A percentile compares a stretch with the other conserved stretches of the same genome.
Evolutionary conservation across 768 basidiomycete genomes (phyloP).

Genomic region (Hericium coralloides): DNA sequence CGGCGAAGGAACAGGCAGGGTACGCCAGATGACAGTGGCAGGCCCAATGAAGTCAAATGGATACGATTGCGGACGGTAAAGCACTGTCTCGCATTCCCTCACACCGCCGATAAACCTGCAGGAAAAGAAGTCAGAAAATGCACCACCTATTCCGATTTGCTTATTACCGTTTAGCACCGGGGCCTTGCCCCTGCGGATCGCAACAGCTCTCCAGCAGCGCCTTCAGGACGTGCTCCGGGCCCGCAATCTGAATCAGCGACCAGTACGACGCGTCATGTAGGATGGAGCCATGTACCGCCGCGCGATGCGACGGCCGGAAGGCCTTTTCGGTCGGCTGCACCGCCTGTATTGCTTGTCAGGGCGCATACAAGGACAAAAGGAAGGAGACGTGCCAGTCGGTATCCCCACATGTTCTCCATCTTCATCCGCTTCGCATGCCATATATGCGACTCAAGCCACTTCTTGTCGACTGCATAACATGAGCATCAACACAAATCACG

Average conservation of each 20-base stretch:
- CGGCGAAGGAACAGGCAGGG: slow-evolving; percentile 17
- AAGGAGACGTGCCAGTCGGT: slow-evolving; percentile 54
- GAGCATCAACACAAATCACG: neutral
- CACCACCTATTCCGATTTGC: neutral
- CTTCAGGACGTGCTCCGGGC: slow-evolving; percentile 46
- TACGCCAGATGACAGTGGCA: slow-evolving; percentile 65
- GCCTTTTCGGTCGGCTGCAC: slow-evolving; percentile 85
- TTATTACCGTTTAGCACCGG: slow-evolving; percentile 52
- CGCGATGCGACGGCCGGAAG: slow-evolving; percentile 86
- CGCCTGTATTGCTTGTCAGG: slow-evolving; percentile 38
- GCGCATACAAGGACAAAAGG: neutral
- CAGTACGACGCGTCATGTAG: slow-evolving; percentile 88
- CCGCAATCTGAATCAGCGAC: slow-evolving; percentile 65
- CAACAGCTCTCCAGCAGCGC: slow-evolving; percentile 44
- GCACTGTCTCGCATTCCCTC: slow-evolving; percentile 53
- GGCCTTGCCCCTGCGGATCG: slow-evolving; percentile 53
- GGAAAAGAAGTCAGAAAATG: neutral
- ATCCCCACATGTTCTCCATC: slow-evolving; percentile 91
- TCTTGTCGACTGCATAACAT: slow-evolving; percentile 55
- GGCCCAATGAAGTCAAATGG: slow-evolving; percentile 69
- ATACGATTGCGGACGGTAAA: slow-evolving; percentile 56
- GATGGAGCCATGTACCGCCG: slow-evolving; percentile 76
- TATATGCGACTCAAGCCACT: slow-evolving; percentile 93
- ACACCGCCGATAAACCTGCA: slow-evolving; percentile 58
- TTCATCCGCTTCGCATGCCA: slow-evolving; percentile 98